Evolutionary conservation across 2,329 filamentous ascomycete genomes (phyloP).

Genomic region (Epichloe sibirici): DNA sequence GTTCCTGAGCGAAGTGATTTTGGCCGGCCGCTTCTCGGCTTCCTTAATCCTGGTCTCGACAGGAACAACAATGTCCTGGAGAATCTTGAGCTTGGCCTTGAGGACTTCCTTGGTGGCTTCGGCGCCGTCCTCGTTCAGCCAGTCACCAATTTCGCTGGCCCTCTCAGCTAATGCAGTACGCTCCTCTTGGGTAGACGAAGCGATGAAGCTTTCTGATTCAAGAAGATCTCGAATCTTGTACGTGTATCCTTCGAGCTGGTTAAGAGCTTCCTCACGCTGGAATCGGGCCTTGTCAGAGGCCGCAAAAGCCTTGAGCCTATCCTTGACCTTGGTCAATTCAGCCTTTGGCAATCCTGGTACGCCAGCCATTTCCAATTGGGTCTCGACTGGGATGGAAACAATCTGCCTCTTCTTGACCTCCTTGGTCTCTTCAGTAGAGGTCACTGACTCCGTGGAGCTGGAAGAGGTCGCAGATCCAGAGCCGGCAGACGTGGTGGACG

Average conservation of each 20-base stretch:
- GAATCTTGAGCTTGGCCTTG: slow-evolving; percentile 60
- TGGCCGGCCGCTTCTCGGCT: slow-evolving; percentile 54
- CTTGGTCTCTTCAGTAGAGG: slow-evolving; percentile 32
- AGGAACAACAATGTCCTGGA: slow-evolving; percentile 67
- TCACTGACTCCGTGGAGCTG: slow-evolving; percentile 28
- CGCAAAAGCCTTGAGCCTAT: slow-evolving; percentile 74
- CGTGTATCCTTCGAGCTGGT: slow-evolving; percentile 86
- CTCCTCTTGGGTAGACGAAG: slow-evolving; percentile 56
- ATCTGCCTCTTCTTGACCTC: slow-evolving; percentile 49
- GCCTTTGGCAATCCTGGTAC: slow-evolving; percentile 35
- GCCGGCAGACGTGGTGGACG: slow-evolving; percentile 9
- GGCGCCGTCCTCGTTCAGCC: slow-evolving; percentile 78
- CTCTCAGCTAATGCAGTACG: slow-evolving; percentile 55
- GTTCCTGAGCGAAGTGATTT: slow-evolving; percentile 54
- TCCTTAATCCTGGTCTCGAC: slow-evolving; percentile 68
- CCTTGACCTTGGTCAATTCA: slow-evolving; percentile 42
- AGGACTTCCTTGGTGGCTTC: slow-evolving; percentile 66
- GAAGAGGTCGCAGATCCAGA: slow-evolving; percentile 16
- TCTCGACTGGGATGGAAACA: slow-evolving; percentile 39
- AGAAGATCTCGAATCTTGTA: slow-evolving; percentile 80
- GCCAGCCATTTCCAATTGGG: slow-evolving; percentile 37
- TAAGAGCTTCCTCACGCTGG: slow-evolving; percentile 74
- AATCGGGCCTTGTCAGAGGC: slow-evolving; percentile 68
- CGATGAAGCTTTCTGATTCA: slow-evolving; percentile 61
- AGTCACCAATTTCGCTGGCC: slow-evolving; percentile 62